Evolutionary conservation across 441 rosid species (phyloP).

Genomic region (Croton setiger): DNA sequence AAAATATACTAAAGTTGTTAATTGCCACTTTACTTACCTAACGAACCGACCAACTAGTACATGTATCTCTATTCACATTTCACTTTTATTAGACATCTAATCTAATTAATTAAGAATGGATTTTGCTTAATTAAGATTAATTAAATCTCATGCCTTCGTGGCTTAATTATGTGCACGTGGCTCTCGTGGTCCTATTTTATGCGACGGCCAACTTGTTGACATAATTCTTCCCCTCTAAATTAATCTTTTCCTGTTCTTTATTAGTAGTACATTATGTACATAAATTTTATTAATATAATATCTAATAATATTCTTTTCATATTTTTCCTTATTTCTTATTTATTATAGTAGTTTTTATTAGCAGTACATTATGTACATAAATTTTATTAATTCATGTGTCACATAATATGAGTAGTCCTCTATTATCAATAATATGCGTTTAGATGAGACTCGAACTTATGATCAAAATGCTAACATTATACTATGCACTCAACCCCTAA

Average conservation of each 20-base stretch:
- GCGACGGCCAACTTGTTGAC: constrained; percentile 16
- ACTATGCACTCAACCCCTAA: no score
- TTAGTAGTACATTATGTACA: no score
- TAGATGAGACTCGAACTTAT: no score
- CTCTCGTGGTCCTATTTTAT: constrained; percentile 25
- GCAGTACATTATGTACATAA: no score
- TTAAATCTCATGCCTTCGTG: constrained; percentile 9
- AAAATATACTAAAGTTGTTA: neutral
- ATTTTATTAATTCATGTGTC: no score
- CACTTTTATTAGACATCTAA: neutral
- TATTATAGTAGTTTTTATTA: no score
- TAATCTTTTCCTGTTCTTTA: neutral
- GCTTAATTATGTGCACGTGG: constrained; percentile 30
- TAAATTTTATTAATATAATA: no score
- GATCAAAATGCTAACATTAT: no score
- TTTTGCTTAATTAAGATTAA: neutral
- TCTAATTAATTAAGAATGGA: neutral
- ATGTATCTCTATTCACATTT: constrained; percentile 17
- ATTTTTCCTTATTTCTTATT: no score
- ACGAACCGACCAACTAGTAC: constrained; percentile 24
- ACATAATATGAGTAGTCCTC: no score
- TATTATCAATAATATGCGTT: no score
- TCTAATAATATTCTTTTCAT: no score
- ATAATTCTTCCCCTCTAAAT: constrained; percentile 16
- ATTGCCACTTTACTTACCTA: constrained; percentile 35